Evolutionary conservation across 495 filamentous ascomycete genomes (phyloP), one percentile per base, ranked within the genome.

Genomic region (Aspergillus leporis): DNA sequence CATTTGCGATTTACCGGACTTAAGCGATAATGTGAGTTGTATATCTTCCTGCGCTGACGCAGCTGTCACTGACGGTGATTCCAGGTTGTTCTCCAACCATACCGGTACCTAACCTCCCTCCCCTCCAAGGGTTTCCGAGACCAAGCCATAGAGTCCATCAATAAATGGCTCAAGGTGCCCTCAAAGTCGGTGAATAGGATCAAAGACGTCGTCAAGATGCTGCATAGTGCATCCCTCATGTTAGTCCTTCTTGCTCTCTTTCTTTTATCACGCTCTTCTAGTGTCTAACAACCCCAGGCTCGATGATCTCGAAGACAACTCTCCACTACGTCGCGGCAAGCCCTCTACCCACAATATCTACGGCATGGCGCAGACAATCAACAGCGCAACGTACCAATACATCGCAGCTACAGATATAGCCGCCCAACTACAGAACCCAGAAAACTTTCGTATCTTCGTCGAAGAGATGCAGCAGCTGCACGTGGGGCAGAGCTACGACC

Each of bases 301-400:
- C 30, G 66, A 70, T 58, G 68, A 83, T 54, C 74, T 83, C 16
- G 74, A 83, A 70, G 80, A 96, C 71, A 84, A 74, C 31, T 92
- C 88, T 1, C 59, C 81, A 34, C 83, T 96, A 5, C 84, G 92
- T 18, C 83, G 92, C 46, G 92, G 92, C 19, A 75, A 88, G 22
- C 91, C 92, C 10, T 90, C 93, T 14, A 88, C 92, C 4, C 90
- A 96, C 72, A 80, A 73, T 66, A 92, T 96, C 58, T 96, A 92
- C 67, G 92, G 92, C 48, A 85, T 86, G 2, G 87, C 91, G 2
- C 91, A 95, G 72, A 93, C 92, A 41, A 92, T 96, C 67, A 96
- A 96, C 74, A 87, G 84, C 23, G 90, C 91, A 53, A 96, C 96
- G 73, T 96, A 94, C 68, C 80, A 92, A 49, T 93, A 93, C 76